phyloP scores from a whole-genome alignment of 441 rosid genomes.

The Corymbia citriodora region DNA sequence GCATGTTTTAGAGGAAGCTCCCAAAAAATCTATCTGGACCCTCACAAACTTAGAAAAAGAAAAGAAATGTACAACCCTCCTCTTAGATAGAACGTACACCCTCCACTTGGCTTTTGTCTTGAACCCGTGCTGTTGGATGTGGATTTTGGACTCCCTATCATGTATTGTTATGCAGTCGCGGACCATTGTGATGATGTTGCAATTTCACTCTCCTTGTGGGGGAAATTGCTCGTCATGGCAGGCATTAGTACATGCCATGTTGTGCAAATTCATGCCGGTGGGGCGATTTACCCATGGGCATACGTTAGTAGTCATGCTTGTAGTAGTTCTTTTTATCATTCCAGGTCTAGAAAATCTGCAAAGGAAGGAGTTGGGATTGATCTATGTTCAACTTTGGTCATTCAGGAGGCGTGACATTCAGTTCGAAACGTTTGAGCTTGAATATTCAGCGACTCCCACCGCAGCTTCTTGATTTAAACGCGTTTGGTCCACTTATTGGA shows the following conservation, averaged over 20 bases:
- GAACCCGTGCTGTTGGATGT: background rate
- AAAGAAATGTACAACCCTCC: no score
- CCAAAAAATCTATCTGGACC: no score
- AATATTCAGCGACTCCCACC: background rate
- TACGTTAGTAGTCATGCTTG: background rate
- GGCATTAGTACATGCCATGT: background rate
- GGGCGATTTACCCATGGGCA: background rate
- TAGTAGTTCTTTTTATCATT: background rate
- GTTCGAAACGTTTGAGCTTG: background rate
- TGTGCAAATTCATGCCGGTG: background rate
- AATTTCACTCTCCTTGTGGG: background rate
- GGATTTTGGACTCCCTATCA: background rate
- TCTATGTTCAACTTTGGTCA: background rate
- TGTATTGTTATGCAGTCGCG: background rate
- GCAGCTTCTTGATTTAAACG: background rate
- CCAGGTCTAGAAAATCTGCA: background rate
- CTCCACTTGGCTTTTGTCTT: background rate
- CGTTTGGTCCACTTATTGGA: background rate
- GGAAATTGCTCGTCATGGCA: background rate
- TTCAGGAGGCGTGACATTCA: background rate
- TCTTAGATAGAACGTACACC: no score
- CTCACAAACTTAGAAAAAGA: no score
- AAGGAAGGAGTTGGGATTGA: background rate
- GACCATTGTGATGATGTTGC: background rate
- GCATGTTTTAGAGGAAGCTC: background rate